Conservation (phyloP, 2,329 filamentous ascomycete genomes). For the Colletotrichum aenigma region DNA sequence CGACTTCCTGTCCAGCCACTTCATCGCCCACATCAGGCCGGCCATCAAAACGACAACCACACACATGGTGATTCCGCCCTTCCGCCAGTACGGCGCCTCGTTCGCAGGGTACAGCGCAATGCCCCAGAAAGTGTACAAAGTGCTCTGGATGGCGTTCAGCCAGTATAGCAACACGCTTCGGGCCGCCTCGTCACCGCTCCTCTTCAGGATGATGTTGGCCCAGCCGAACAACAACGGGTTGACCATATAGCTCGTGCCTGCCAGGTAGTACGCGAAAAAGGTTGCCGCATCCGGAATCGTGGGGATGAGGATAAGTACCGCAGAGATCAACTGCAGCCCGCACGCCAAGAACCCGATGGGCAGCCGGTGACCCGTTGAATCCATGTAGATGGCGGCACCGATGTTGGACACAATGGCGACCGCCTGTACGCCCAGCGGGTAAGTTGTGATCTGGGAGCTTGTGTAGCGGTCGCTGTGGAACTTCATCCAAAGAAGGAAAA, state of each 20-base stretch:
- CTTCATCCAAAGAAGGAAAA: conserved; percentile 32
- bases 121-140: conserved; percentile 50
- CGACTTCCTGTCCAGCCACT: background rate
- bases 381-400: conserved; percentile 36
- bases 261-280: conserved; percentile 40
- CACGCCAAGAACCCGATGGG: conserved; percentile 38
- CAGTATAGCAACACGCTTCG: conserved; percentile 42
- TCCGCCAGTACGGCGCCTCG: conserved; percentile 45
- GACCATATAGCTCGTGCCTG: conserved; percentile 42
- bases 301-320: conserved; percentile 35
- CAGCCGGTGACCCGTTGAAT: conserved; percentile 33
- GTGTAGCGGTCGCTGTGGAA: conserved; percentile 24
- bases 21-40: background rate
- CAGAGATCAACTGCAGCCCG: conserved; percentile 34
- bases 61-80: conserved; percentile 28
- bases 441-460: conserved; percentile 36
- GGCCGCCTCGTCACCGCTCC: conserved; percentile 38
- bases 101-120: conserved; percentile 44
- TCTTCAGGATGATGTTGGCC: background rate
- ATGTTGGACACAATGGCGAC: conserved; percentile 41
- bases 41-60: background rate
- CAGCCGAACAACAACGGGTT: conserved; percentile 41
- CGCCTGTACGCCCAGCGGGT: conserved; percentile 39
- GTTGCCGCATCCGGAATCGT: conserved; percentile 32
- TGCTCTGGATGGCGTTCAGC: conserved; percentile 43